Evolutionary conservation across 192 early-diverging fungal species (phyloP).

Genomic region (Coemansia sp.): DNA sequence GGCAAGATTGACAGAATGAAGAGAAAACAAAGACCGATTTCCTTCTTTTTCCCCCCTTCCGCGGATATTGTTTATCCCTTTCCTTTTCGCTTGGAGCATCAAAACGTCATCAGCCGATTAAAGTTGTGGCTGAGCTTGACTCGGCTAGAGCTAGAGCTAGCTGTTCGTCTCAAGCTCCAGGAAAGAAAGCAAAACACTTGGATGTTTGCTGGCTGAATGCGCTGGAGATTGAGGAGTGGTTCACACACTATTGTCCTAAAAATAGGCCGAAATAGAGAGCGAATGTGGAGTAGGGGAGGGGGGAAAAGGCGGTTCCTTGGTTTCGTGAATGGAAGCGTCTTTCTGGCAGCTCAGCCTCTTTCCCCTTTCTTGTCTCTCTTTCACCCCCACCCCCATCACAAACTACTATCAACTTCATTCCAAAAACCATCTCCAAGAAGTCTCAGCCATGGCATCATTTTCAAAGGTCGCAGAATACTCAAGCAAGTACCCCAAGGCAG

Average conservation of each 20-base stretch:
- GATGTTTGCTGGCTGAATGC: too few relatives aligned
- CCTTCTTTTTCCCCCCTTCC: too few relatives aligned
- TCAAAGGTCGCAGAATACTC: slow-evolving; percentile 53
- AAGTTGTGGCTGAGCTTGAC: too few relatives aligned
- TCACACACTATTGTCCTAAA: too few relatives aligned
- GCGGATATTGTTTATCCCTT: too few relatives aligned
- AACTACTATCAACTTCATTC: neutral
- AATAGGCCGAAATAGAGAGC: neutral
- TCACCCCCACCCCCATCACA: neutral
- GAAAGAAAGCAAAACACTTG: too few relatives aligned
- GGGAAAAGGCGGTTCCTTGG: neutral
- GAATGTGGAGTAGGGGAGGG: neutral
- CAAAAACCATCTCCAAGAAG: neutral
- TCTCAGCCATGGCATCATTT: slow-evolving; percentile 15
- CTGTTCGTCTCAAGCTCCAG: too few relatives aligned
- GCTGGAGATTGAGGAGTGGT: neutral
- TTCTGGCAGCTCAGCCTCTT: neutral
- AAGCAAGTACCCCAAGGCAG: slow-evolving; percentile 71
- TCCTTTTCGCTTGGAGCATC: too few relatives aligned
- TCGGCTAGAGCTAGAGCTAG: too few relatives aligned
- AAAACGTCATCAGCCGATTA: too few relatives aligned
- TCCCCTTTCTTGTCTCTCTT: neutral
- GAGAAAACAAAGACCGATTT: too few relatives aligned
- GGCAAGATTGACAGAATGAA: too few relatives aligned
- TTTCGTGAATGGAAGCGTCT: neutral